Conservation (phyloP, 2,329 filamentous ascomycete genomes). For the Biscogniauxia sp. region DNA sequence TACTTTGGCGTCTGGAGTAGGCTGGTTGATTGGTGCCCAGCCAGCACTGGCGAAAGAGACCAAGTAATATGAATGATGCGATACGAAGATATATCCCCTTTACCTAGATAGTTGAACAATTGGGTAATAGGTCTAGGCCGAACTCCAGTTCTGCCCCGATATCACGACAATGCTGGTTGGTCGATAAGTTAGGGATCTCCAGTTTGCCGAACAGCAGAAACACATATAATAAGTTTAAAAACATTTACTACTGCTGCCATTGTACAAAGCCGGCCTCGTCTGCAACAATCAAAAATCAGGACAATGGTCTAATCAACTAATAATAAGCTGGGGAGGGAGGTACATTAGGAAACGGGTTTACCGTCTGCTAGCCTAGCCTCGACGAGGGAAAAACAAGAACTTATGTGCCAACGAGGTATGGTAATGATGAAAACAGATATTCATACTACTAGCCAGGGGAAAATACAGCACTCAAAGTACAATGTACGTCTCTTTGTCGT, state of each 20-base stretch:
- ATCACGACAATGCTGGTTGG: not conserved
- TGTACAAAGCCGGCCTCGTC: not conserved
- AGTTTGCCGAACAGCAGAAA: not conserved
- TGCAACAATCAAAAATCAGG: not conserved
- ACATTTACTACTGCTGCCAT: not conserved
- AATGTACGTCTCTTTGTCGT: too few species aligned
- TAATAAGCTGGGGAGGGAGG: not conserved
- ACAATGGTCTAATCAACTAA: not conserved
- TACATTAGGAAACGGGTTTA: not conserved
- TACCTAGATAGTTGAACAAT: not conserved
- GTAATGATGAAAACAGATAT: too few species aligned
- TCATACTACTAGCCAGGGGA: too few species aligned
- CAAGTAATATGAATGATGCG: conserved; percentile 5
- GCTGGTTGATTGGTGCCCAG: conserved; percentile 64
- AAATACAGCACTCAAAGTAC: too few species aligned
- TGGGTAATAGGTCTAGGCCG: not conserved
- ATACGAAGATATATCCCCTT: not conserved
- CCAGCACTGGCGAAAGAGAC: conserved; percentile 32
- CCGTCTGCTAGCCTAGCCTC: not conserved
- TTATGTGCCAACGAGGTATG: too few species aligned
- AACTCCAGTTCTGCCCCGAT: not conserved
- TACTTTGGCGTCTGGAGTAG: conserved; percentile 64
- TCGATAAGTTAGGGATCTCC: not conserved
- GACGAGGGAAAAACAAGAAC: too few species aligned
- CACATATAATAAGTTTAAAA: not conserved